Evolutionary conservation across 2,329 filamentous ascomycete species (phyloP), one percentile per base, ranked within the genome.

Genomic region (Calonectria ilicicola): DNA sequence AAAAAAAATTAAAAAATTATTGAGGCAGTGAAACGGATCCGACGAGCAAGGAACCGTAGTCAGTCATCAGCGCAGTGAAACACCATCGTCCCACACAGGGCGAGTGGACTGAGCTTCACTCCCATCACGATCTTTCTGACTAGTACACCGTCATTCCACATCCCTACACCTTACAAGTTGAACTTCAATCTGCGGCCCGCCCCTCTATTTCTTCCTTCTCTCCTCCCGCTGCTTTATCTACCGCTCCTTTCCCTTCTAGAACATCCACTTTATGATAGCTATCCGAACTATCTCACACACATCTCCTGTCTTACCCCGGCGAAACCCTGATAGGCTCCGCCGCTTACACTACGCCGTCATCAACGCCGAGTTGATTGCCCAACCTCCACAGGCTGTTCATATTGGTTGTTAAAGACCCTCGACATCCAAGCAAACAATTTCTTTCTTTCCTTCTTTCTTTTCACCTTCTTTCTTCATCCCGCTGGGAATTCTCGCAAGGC

Each of bases 61-160:
- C 47, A 35, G 21, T 47, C 32, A 53, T 27, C 66, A 69, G 58
- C 56, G 56, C 62, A 63, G 67, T 69, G 73, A 75, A 72, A 75
- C 72, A 69, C 44, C 63, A 63, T 70, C 72, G 74, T 74, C 72
- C 74, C 74, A 74, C 72, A 65, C 44, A 32, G 58, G 40, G 62
- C 67, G 29, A 56, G 65, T 68, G 65, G 65, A 46, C 65, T 68
- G n/a, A 62, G 58, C 58, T 35, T 23, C 49, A 51, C 29, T 63
- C 58, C 58, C 58, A 63, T 63, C 58, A 63, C 58, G 58, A 63
- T 23, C 23, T 15, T 32, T 63, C 15, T 46, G 58, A 29, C 32
- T 60, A 63, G 38, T 63, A 63, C 58, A 63, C 58, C 58, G 58
- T 63, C 58, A 63, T 63, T 63, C 58, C 32, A 63, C 58, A 63